phyloP scores from a whole-genome alignment of 768 basidiomycete species.

The Xerocomus potaroensis region DNA sequence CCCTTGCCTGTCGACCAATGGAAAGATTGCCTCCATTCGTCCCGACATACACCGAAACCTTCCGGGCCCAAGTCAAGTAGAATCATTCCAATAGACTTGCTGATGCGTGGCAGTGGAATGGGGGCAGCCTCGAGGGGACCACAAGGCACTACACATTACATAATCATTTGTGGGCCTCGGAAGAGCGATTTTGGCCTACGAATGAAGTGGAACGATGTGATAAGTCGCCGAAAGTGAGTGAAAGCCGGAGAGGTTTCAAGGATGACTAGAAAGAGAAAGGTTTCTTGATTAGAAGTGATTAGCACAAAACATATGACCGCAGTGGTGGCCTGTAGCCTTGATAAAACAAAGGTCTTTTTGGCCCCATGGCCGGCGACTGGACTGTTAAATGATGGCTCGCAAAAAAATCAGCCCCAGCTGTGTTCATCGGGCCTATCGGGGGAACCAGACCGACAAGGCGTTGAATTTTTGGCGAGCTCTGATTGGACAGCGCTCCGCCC shows the following conservation, averaged over 20 bases:
- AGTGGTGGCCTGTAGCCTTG: too few relatives aligned
- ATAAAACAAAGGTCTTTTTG: too few relatives aligned
- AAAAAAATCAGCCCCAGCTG: too few relatives aligned
- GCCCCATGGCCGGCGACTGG: too few relatives aligned
- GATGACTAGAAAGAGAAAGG: neutral
- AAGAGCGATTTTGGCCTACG: neutral
- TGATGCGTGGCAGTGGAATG: constrained; percentile 20
- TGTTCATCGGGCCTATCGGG: constrained; percentile 5
- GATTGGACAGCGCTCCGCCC: constrained; percentile 11
- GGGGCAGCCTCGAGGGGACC: constrained; percentile 18
- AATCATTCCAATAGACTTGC: constrained; percentile 7
- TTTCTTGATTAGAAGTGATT: neutral
- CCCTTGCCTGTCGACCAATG: constrained; percentile 13
- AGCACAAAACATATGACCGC: too few relatives aligned
- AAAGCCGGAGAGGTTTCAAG: too few relatives aligned
- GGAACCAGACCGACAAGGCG: neutral
- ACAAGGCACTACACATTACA: constrained; percentile 12
- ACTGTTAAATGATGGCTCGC: too few relatives aligned
- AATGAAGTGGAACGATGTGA: too few relatives aligned
- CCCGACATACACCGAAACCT: constrained; percentile 12
- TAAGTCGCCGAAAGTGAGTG: neutral
- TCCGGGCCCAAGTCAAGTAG: constrained; percentile 12
- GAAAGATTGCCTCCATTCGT: constrained; percentile 12
- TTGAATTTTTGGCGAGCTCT: constrained; percentile 2
- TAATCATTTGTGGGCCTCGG: neutral